Evolutionary conservation across 192 early-diverging fungal genomes (phyloP), one percentile per base, ranked within the genome.

Genomic region (Radiomyces spectabilis): DNA sequence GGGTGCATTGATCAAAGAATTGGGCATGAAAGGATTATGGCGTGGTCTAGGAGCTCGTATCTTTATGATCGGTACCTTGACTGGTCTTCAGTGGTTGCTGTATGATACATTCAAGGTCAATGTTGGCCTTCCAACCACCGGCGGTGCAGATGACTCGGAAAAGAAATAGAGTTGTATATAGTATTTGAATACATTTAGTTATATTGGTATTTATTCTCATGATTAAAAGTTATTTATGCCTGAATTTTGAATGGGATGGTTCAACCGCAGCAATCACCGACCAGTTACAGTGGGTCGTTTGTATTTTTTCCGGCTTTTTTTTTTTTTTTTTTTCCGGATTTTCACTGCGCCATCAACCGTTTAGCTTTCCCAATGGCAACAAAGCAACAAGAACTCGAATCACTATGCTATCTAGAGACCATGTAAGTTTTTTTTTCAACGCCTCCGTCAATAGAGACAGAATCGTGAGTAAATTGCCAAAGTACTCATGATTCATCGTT

Each of bases 31-130:
- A 12, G 85, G 85, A 39, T 68, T 85, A 53, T 89, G 87, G 83
- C 82, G 82, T 65, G 92, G 92, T 55, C 74, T 94, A 24, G 78
- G 79, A 18, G 80, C 89, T 37, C 89, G 92, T 79, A 87, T 93
- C 63, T 68, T 91, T 34, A 94, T 94, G 92, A 85, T 94, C 60
- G 92, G 92, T 76, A 88, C 89, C 48, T 75, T 94, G 32, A 94
- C 90, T 62, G 87, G 79, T 51, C 71, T 87, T 45, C 89, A 92
- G 72, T 92, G 86, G 86, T 75, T 81, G 49, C 81, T 89, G 76
- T 89, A 88, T 70, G 89, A 89, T 80, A 75, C 76, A 51, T 87
- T 85, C 79, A 90, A 90, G 79, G 79, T 66, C 3, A 49, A 54
- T 50, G 53, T 66, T 19, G 64, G 64, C 9, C 35, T 66, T 5